phyloP scores from a whole-genome alignment of 495 filamentous ascomycete species.

The Letharia columbiana region DNA sequence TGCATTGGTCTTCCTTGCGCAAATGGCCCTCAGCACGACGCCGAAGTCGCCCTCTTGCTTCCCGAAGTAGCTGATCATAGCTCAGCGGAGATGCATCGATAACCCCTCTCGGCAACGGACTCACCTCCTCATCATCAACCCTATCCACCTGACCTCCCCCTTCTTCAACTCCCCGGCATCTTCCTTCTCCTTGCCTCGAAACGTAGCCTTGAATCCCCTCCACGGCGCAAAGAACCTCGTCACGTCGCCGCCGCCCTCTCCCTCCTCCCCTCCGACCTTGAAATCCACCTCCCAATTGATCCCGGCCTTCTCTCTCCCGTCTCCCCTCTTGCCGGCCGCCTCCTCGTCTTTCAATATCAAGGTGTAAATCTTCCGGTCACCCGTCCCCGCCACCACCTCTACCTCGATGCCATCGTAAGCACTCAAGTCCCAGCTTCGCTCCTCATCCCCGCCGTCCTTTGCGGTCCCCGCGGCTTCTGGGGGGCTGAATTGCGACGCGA shows the following conservation, averaged over 20 bases:
- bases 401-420: conserved; percentile 48
- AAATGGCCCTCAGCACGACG: conserved; percentile 47
- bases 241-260: conserved; percentile 27
- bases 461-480: conserved; percentile 29
- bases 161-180: conserved; percentile 48
- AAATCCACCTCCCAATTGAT: conserved; percentile 44
- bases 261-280: conserved; percentile 39
- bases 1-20: conserved; percentile 25
- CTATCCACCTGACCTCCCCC: conserved; percentile 52
- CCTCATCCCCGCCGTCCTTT: conserved; percentile 32
- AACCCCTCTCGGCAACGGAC: conserved; percentile 23
- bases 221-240: conserved; percentile 45
- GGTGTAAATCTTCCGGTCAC: conserved; percentile 55
- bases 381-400: conserved; percentile 19
- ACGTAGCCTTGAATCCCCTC: conserved; percentile 58
- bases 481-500: conserved; percentile 60
- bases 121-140: conserved; percentile 73
- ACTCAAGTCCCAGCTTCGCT: conserved; percentile 46
- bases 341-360: conserved; percentile 63
- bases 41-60: conserved; percentile 61
- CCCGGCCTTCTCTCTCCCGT: conserved; percentile 56
- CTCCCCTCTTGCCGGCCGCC: conserved; percentile 42
- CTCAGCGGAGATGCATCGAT: neutral
- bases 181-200: conserved; percentile 56
- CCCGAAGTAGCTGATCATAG: conserved; percentile 57